phyloP scores from a whole-genome alignment of 805 yeast genomes.

The Saccharomycopsis sp. region DNA sequence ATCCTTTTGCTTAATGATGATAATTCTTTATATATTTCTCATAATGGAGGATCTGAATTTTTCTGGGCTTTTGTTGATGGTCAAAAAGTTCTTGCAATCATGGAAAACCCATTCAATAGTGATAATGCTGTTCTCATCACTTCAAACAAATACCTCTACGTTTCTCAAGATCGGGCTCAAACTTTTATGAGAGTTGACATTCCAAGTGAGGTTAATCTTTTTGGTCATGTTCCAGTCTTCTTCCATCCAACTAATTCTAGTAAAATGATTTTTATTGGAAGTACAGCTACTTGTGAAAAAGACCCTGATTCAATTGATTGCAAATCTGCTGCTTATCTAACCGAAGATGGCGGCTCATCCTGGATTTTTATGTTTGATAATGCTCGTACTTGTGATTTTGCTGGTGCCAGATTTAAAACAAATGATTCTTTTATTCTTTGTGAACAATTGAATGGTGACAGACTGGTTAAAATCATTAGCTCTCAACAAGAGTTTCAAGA shows the following conservation, averaged over 20 bases:
- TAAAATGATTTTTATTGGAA: slow-evolving; percentile 58
- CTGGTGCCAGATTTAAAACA: slow-evolving; percentile 36
- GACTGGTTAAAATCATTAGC: slow-evolving; percentile 9
- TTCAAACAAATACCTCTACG: slow-evolving; percentile 36
- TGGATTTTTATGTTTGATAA: slow-evolving; percentile 46
- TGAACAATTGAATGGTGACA: slow-evolving; percentile 28
- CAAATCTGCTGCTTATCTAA: slow-evolving; percentile 44
- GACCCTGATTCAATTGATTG: slow-evolving; percentile 37
- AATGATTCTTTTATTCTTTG: slow-evolving; percentile 44
- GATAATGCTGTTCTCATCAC: slow-evolving; percentile 43
- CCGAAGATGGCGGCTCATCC: slow-evolving; percentile 56
- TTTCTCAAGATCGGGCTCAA: slow-evolving; percentile 63
- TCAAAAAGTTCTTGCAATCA: slow-evolving; percentile 40
- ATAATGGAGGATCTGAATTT: slow-evolving; percentile 54
- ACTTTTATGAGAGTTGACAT: slow-evolving; percentile 36
- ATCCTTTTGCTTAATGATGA: slow-evolving; percentile 48
- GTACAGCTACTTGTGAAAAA: slow-evolving; percentile 38
- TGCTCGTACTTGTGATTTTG: slow-evolving; percentile 56
- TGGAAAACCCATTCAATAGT: slow-evolving; percentile 48
- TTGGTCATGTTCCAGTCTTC: slow-evolving; percentile 33
- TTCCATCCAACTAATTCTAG: slow-evolving; percentile 51
- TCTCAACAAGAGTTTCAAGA: slow-evolving; percentile 4
- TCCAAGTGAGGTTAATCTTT: slow-evolving; percentile 39
- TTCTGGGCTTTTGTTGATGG: slow-evolving; percentile 27
- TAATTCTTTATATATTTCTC: slow-evolving; percentile 50